Evolutionary conservation across 2,329 filamentous ascomycete species (phyloP).

Genomic region (Paecilomyces fulvus): DNA sequence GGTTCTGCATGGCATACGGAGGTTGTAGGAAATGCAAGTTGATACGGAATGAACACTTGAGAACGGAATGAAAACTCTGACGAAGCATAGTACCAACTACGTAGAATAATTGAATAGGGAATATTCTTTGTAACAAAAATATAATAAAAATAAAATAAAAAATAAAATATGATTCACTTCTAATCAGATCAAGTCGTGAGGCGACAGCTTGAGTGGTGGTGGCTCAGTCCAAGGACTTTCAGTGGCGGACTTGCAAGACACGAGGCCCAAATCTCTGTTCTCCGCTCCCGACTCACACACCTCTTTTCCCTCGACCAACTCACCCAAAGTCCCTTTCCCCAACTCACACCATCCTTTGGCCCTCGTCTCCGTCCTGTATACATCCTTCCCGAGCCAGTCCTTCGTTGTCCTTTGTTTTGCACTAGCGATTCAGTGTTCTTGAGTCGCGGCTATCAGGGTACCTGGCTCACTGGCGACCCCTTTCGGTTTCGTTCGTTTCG

Average conservation of each 20-base stretch:
- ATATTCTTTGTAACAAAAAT: neutral
- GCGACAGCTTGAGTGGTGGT: neutral
- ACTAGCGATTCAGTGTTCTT: neutral
- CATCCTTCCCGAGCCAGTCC: neutral
- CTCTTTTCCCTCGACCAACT: neutral
- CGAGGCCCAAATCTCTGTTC: neutral
- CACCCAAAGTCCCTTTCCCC: neutral
- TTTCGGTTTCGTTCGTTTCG: slow-evolving; percentile 5
- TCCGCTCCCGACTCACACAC: neutral
- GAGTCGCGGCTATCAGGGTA: neutral
- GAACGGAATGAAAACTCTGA: neutral
- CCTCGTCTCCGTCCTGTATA: neutral
- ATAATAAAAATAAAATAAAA: neutral
- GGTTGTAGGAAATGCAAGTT: neutral
- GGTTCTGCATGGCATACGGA: neutral
- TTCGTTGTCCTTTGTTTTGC: neutral
- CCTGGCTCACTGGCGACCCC: neutral
- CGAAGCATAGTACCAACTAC: neutral
- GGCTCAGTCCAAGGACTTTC: neutral
- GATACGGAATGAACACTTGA: neutral
- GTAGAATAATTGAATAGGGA: neutral
- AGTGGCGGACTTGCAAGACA: neutral
- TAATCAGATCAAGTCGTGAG: neutral
- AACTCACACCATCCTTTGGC: neutral
- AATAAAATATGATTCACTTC: neutral